A percentile compares a stretch with the other conserved stretches of the same genome.
phyloP scores from a whole-genome alignment of 2,329 filamentous ascomycete genomes.

The Aureobasidium namibiae region DNA sequence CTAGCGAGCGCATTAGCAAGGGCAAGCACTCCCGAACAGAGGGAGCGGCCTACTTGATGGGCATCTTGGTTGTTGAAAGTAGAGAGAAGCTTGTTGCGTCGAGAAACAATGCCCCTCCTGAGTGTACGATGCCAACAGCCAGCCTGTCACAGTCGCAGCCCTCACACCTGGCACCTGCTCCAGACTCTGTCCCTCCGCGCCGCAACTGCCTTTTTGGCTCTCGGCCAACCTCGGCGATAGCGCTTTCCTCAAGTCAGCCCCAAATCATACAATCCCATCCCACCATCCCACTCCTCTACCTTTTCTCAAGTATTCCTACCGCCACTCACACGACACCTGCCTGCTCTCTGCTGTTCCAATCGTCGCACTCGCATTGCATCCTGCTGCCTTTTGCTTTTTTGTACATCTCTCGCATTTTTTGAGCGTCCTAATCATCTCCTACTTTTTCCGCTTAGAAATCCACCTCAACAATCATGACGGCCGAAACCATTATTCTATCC shows the following conservation, averaged over 20 bases:
- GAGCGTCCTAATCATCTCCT: background rate
- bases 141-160: background rate
- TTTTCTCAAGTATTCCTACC: background rate
- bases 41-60: slow-evolving; percentile 42
- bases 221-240: slow-evolving; percentile 4
- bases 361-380: background rate
- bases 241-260: background rate
- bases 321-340: background rate
- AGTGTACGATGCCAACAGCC: background rate
- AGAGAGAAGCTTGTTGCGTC: background rate
- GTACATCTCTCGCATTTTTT: background rate
- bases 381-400: background rate
- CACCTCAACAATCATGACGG: slow-evolving; percentile 34
- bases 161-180: background rate
- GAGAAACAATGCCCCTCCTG: background rate
- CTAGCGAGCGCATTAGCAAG: slow-evolving; percentile 39
- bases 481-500: slow-evolving; percentile 72
- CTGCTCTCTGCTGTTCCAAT: background rate
- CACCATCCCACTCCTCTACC: background rate
- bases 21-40: background rate
- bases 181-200: background rate
- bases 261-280: slow-evolving; percentile 3
- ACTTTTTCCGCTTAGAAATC: slow-evolving; percentile 12
- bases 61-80: slow-evolving; percentile 32
- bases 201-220: background rate